Base-by-base conservation (phyloP, 257 asterid species). In the Thymus mandschuricus region DNA sequence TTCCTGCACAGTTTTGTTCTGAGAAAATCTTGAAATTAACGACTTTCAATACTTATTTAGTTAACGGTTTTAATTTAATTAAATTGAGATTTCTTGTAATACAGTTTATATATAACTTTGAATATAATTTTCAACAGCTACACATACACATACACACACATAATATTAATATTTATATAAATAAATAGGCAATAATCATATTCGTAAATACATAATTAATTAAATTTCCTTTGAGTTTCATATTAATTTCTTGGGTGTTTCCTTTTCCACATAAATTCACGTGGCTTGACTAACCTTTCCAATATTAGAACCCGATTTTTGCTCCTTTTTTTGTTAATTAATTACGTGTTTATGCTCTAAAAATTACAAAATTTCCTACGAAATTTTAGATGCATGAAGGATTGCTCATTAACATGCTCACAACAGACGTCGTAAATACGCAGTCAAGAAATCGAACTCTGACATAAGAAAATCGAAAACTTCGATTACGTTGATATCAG, bases 161-260 rank as follows among this genome's bases (percentile, higher is more conserved):
- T 55, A 31, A 38, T 6, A 56, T 40, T 56, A 31, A 35, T 44
- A 34, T 34, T 34, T 34, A 34, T 35, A 35, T 35, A 1, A 3
- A 35, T 3, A 10, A 35, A 11, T 45, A 46, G 10, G 29, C 3
- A 34, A 29, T 8, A 44, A 44, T 21, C 10, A 41, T 3, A 66
- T 68, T 48, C 33, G 52, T 13, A 59, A 1, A 2, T 45, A n/a
- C 68, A 1, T 44, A 38, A 38, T 41, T 41, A 5, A 2, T 64
- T 21, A 21, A 10, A 56, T 84, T 86, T 74, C 82, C 51, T 62
- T 3, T 4, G 35, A 46, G 60, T 77, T 86, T 75, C 86, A 74
- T 82, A 49, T 11, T 34, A 67, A 74, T 81, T 88, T 88, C 92
- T 77, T 6, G 89, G 89, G 74, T 69, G 83, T 31, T 90, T 88